A percentile compares a stretch with the other conserved stretches of the same genome.
phyloP scores from a whole-genome alignment of 352 stramenopile genomes.

The Pythium chondricola region DNA sequence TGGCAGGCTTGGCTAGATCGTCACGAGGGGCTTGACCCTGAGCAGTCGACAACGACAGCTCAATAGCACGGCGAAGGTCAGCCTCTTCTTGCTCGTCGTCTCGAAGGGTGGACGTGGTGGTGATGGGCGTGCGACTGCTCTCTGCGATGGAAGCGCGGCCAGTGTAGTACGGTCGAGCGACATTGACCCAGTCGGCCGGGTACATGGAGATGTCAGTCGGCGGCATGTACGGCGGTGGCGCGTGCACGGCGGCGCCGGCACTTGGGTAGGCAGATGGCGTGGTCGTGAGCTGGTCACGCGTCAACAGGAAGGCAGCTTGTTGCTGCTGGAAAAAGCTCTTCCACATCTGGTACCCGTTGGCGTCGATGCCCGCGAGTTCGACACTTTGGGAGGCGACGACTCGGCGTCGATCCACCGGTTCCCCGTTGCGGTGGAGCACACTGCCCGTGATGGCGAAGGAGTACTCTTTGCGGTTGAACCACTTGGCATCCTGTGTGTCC shows the following conservation, averaged over 20 bases:
- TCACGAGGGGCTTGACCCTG: constrained; percentile 1
- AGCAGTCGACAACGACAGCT: constrained; percentile 38
- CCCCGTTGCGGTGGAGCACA: constrained; percentile 11
- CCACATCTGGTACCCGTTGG: constrained; percentile 42
- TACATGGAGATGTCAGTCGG: not conserved
- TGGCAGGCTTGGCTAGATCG: no score
- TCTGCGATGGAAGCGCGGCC: not conserved
- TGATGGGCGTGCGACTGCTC: constrained; percentile 6
- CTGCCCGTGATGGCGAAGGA: constrained; percentile 45
- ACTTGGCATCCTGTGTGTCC: constrained; percentile 41
- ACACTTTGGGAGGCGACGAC: constrained; percentile 27
- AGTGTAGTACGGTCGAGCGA: not conserved
- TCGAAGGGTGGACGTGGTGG: constrained; percentile 11
- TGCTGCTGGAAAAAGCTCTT: constrained; percentile 54
- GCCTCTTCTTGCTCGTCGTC: constrained; percentile 37
- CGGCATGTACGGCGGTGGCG: not conserved
- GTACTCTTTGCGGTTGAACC: constrained; percentile 67
- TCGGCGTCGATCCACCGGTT: constrained; percentile 30
- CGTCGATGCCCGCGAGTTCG: constrained; percentile 54
- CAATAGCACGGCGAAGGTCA: constrained; percentile 45
- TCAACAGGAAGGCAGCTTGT: constrained; percentile 21
- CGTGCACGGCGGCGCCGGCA: not conserved
- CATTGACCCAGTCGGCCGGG: constrained; percentile 3
- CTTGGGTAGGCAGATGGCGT: not conserved
- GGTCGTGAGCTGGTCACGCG: not conserved